phyloP scores from a whole-genome alignment of 768 basidiomycete species.

The Hemileccinum impolitum region DNA sequence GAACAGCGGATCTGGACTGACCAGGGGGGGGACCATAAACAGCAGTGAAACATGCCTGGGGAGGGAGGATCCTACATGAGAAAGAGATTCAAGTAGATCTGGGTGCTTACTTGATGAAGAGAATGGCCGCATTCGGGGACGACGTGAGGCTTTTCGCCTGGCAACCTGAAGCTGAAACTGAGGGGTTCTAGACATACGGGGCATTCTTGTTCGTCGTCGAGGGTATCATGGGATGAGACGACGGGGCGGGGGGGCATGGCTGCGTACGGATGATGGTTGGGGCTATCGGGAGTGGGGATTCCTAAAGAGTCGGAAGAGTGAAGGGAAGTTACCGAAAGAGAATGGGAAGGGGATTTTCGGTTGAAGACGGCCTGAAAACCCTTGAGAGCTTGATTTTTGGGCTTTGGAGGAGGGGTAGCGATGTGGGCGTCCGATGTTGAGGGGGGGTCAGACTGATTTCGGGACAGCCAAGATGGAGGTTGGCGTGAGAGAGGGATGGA shows the following conservation, averaged over 20 bases:
- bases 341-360: conserved; percentile 37
- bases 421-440: conserved; percentile 35
- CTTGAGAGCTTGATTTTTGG: conserved; percentile 34
- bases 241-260: conserved; percentile 65
- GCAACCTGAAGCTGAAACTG: conserved; percentile 86
- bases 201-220: conserved; percentile 85
- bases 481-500: conserved; percentile 26
- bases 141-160: conserved; percentile 96
- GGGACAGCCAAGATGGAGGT: conserved; percentile 36
- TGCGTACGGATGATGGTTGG: conserved; percentile 50
- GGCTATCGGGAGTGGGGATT: conserved; percentile 34
- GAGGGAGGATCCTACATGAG: conserved; percentile 5
- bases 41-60: conserved; percentile 92
- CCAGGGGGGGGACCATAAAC: conserved; percentile 88
- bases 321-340: conserved; percentile 49
- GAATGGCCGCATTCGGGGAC: conserved; percentile 97
- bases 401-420: conserved; percentile 35
- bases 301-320: conserved; percentile 43
- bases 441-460: conserved; percentile 35
- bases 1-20: conserved; percentile 49
- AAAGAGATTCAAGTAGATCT: not conserved
- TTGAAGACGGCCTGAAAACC: conserved; percentile 53
- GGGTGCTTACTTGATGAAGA: conserved; percentile 74
- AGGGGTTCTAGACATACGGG: conserved; percentile 96
- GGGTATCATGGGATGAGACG: conserved; percentile 58